A percentile compares a stretch with the other conserved stretches of the same genome.
Conservation (phyloP, 1,284 basidiomycete genomes). For the Termitomyces sp. region DNA sequence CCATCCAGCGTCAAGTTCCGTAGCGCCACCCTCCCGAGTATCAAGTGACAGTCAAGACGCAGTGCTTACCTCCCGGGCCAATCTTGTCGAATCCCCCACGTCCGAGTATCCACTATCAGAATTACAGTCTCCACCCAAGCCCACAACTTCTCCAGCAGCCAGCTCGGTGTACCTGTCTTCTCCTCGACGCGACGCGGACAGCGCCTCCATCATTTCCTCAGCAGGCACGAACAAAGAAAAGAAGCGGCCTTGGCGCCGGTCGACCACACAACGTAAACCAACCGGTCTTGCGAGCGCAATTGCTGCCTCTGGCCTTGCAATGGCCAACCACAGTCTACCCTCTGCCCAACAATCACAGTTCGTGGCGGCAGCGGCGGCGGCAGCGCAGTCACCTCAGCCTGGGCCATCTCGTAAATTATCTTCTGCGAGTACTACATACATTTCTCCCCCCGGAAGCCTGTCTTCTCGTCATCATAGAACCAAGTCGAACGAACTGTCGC, state of each 20-base stretch:
- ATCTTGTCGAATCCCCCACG: slow-evolving; percentile 51
- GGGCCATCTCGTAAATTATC: slow-evolving; percentile 17
- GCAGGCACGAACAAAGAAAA: slow-evolving; percentile 26
- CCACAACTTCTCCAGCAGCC: slow-evolving; percentile 12
- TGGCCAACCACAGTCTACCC: slow-evolving; percentile 53
- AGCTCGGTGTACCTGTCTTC: slow-evolving; percentile 14
- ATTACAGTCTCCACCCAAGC: slow-evolving; percentile 3
- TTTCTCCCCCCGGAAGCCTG: slow-evolving; percentile 21
- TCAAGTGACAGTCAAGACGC: slow-evolving; percentile 16
- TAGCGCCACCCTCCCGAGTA: slow-evolving; percentile 6
- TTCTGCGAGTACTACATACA: slow-evolving; percentile 19
- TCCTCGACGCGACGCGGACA: slow-evolving; percentile 26
- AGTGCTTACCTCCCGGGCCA: slow-evolving; percentile 23
- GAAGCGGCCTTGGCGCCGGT: slow-evolving; percentile 38
- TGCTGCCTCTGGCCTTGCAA: slow-evolving; percentile 59
- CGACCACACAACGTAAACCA: slow-evolving; percentile 38
- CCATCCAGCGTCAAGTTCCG: slow-evolving; percentile 14
- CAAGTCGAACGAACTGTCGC: slow-evolving; percentile 27
- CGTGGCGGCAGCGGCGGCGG: slow-evolving; percentile 23
- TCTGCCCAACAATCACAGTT: slow-evolving; percentile 39
- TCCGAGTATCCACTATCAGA: slow-evolving; percentile 23
- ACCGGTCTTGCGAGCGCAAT: slow-evolving; percentile 60
- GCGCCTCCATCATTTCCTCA: slow-evolving; percentile 26
- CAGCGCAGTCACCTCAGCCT: slow-evolving; percentile 14
- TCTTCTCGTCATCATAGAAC: slow-evolving; percentile 23